phyloP scores from a whole-genome alignment of 1,284 basidiomycete species.

The Ganoderma multipileum region DNA sequence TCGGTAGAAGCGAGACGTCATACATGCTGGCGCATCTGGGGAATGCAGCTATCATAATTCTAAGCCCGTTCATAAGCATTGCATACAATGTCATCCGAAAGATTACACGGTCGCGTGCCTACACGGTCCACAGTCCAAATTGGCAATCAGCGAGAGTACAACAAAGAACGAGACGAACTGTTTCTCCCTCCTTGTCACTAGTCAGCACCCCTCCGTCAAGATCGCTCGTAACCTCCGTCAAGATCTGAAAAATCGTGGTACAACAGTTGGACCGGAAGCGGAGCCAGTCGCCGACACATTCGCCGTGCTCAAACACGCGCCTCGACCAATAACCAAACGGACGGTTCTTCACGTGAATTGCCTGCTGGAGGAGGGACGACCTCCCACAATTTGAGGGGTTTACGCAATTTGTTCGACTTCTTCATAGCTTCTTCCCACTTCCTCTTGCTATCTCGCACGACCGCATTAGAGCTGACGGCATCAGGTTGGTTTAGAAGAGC shows the following conservation, averaged over 20 bases:
- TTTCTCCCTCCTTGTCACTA: neutral
- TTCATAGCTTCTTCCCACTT: neutral
- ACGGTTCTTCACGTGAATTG: constrained; percentile 5
- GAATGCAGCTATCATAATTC: no score
- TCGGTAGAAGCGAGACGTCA: no score
- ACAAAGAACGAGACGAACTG: neutral
- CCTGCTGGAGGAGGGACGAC: neutral
- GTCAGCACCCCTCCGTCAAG: constrained; percentile 10
- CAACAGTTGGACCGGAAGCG: constrained; percentile 14
- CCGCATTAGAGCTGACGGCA: neutral
- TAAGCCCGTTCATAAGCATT: no score
- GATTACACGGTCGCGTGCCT: neutral
- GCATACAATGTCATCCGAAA: no score
- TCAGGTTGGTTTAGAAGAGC: neutral
- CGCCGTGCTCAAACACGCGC: constrained; percentile 10
- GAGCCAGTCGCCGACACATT: constrained; percentile 12
- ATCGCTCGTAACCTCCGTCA: constrained; percentile 6
- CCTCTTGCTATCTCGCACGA: neutral
- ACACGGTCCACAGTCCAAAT: neutral
- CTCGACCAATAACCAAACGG: constrained; percentile 13
- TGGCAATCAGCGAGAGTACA: neutral
- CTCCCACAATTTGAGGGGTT: neutral
- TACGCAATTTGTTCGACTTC: neutral
- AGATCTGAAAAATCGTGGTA: neutral
- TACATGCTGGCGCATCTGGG: no score